Evolutionary conservation across 2,329 filamentous ascomycete genomes (phyloP).

Genomic region (Huntiella omanensis): DNA sequence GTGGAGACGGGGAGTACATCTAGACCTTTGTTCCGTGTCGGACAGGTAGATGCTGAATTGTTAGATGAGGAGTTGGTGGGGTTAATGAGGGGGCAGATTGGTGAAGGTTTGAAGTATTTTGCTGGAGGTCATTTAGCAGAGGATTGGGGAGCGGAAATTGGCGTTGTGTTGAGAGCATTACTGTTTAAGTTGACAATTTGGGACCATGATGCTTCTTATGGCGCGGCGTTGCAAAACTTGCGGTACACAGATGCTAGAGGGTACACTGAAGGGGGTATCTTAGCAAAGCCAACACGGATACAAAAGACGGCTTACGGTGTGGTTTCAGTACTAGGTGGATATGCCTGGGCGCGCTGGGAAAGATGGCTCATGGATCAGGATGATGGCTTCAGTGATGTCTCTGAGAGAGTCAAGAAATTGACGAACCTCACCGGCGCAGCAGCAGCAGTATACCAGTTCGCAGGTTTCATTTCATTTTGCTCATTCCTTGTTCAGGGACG

Average conservation of each 20-base stretch:
- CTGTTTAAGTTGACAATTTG: conserved; percentile 92
- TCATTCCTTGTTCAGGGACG: conserved; percentile 80
- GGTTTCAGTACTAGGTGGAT: conserved; percentile 70
- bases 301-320: conserved; percentile 77
- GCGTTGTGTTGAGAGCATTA: conserved; percentile 53
- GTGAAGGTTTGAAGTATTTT: conserved; percentile 74
- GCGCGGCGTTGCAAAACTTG: conserved; percentile 78
- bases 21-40: conserved; percentile 76
- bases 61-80: conserved; percentile 81
- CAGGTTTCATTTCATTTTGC: conserved; percentile 69
- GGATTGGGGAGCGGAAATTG: conserved; percentile 75
- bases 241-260: conserved; percentile 67
- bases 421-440: conserved; percentile 48
- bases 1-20: conserved; percentile 36
- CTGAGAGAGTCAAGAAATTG: conserved; percentile 33
- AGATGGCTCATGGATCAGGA: conserved; percentile 62
- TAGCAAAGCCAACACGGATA: conserved; percentile 53
- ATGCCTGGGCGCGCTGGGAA: conserved; percentile 86
- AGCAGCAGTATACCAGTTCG: conserved; percentile 59
- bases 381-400: conserved; percentile 50
- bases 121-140: conserved; percentile 57
- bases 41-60: conserved; percentile 88
- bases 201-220: conserved; percentile 92
- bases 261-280: conserved; percentile 32
- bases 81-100: conserved; percentile 71